phyloP scores from a whole-genome alignment of 768 basidiomycete genomes.

The Kwoniella mangroviensis region DNA sequence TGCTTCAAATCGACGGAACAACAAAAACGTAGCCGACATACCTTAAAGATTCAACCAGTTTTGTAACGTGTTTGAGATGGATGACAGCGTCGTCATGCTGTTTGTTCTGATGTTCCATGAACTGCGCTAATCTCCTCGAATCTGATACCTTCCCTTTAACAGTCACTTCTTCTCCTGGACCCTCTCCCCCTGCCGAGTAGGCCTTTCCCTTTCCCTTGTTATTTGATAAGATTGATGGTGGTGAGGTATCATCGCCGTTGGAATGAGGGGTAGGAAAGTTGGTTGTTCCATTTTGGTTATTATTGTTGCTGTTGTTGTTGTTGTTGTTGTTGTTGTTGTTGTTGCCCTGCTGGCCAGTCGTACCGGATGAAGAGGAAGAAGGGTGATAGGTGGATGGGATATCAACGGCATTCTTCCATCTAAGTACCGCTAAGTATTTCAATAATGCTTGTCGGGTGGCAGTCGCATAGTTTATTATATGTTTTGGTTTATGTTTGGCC shows the following conservation, averaged over 20 bases:
- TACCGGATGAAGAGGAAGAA: constrained; percentile 3
- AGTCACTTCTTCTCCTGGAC: constrained; percentile 2
- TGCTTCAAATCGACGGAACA: not conserved
- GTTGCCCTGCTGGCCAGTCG: not conserved
- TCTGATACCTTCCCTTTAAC: constrained; percentile 46
- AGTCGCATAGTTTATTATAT: constrained; percentile 48
- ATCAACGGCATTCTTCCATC: constrained; percentile 51
- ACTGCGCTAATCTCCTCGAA: constrained; percentile 43
- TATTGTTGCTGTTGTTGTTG: not conserved
- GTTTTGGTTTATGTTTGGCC: constrained; percentile 37
- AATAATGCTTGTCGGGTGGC: constrained; percentile 45
- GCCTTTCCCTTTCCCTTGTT: constrained; percentile 41
- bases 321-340: not conserved
- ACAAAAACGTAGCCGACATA: constrained; percentile 52
- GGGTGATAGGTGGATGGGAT: constrained; percentile 8
- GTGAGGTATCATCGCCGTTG: constrained; percentile 39
- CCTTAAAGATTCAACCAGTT: constrained; percentile 78
- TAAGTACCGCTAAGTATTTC: constrained; percentile 49
- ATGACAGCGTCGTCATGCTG: constrained; percentile 76
- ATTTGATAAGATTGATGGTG: constrained; percentile 20
- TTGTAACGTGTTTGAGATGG: constrained; percentile 69
- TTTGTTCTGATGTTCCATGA: constrained; percentile 57
- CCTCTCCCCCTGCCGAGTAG: constrained; percentile 2
- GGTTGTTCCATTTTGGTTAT: constrained; percentile 7
- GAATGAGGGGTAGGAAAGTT: constrained; percentile 50